A percentile compares a stretch with the other conserved stretches of the same genome.
These are phyloP conservation scores for Oidium heveae DNA, from an alignment of 2,329 filamentous ascomycete genomes.

Conservation along the genomic window DNA sequence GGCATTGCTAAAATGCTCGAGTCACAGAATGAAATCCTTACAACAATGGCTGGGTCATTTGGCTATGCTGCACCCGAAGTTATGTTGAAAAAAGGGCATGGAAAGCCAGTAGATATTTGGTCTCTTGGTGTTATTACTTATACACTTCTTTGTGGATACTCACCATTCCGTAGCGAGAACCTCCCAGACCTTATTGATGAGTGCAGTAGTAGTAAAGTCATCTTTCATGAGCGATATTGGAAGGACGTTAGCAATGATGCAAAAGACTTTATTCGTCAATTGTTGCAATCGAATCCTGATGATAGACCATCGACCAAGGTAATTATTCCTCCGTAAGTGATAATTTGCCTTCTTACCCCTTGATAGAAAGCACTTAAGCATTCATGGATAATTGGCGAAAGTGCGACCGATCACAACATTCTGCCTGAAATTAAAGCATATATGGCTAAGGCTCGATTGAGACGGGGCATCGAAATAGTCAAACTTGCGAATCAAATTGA, in stretches of 20 bases:
- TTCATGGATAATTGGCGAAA: conserved; percentile 75
- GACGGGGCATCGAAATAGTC: conserved; percentile 83
- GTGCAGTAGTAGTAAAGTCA: conserved; percentile 57
- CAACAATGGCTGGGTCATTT: conserved; percentile 96
- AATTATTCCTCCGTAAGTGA: conserved; percentile 12
- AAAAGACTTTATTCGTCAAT: conserved; percentile 70
- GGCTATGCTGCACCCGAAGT: conserved; percentile 95
- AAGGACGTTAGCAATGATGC: conserved; percentile 88
- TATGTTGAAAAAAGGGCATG: conserved; percentile 92
- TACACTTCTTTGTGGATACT: conserved; percentile 92
- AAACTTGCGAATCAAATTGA: conserved; percentile 93
- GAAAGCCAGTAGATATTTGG: conserved; percentile 98
- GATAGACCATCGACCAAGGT: conserved; percentile 57
- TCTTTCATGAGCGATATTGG: conserved; percentile 98
- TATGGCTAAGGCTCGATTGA: conserved; percentile 73
- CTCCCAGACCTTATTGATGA: conserved; percentile 84
- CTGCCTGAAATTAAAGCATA: conserved; percentile 89
- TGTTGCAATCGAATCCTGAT: conserved; percentile 57
- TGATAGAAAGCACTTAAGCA: conserved; percentile 50
- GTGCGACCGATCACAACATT: conserved; percentile 85
- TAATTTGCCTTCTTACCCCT: conserved; percentile 3
- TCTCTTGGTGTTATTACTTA: conserved; percentile 97
- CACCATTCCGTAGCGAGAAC: conserved; percentile 88
- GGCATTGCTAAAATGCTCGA: conserved; percentile 97
- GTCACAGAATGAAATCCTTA: conserved; percentile 70